Conservation (phyloP, 1,284 basidiomycete species). For the Stereum hirsutum region DNA sequence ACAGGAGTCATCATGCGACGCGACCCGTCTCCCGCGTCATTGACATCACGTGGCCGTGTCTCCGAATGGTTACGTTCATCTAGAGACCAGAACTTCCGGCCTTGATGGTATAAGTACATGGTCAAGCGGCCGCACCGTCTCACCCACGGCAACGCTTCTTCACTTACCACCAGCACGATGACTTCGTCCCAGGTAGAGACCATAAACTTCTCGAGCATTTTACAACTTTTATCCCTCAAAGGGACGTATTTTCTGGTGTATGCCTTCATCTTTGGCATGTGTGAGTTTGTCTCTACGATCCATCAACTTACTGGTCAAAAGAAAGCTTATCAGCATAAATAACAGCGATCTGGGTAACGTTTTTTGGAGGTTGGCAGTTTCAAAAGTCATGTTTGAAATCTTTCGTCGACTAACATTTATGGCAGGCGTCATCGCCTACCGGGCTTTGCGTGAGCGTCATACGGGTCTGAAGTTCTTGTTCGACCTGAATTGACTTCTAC, state of each 20-base stretch:
- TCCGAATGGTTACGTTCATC: too few relatives aligned
- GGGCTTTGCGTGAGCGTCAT: slow-evolving; percentile 36
- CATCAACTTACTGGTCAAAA: neutral
- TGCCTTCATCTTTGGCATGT: slow-evolving; percentile 60
- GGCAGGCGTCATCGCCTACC: slow-evolving; percentile 50
- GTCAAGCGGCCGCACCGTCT: too few relatives aligned
- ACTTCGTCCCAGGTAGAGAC: slow-evolving; percentile 6
- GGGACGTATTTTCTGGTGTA: slow-evolving; percentile 49
- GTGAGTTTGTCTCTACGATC: slow-evolving; percentile 31
- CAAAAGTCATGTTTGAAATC: neutral
- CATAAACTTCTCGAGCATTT: slow-evolving; percentile 31
- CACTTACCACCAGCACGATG: too few relatives aligned
- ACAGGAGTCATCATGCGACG: too few relatives aligned
- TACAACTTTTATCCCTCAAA: slow-evolving; percentile 31
- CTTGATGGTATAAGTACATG: too few relatives aligned
- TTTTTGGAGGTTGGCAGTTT: slow-evolving; percentile 45
- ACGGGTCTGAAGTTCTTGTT: neutral
- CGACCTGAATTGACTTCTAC: slow-evolving; percentile 1
- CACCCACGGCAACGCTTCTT: too few relatives aligned
- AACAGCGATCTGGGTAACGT: slow-evolving; percentile 55
- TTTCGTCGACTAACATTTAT: neutral
- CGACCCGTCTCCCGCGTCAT: too few relatives aligned
- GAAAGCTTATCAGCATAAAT: slow-evolving; percentile 4
- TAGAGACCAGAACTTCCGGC: too few relatives aligned
- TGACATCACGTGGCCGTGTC: too few relatives aligned